These are phyloP conservation scores for Penicillium sp. DNA, from an alignment of 2,329 filamentous ascomycete genomes.

Conservation along the genomic window DNA sequence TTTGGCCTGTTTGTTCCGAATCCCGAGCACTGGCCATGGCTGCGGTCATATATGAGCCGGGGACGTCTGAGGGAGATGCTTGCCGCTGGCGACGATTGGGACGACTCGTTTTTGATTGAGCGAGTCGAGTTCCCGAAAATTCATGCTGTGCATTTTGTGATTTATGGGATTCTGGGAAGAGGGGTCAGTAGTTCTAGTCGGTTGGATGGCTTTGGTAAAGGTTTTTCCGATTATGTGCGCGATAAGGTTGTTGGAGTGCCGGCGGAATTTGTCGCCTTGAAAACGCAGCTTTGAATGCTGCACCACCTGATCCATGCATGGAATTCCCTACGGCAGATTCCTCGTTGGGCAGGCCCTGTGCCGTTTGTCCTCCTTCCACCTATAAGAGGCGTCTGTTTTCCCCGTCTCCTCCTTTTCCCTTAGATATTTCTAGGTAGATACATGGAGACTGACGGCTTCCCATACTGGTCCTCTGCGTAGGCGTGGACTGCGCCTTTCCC, in stretches of 20 bases:
- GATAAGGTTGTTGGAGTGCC: not conserved
- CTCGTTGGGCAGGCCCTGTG: too few species aligned
- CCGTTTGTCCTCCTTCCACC: too few species aligned
- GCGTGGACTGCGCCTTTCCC: too few species aligned
- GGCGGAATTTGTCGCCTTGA: not conserved
- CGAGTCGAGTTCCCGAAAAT: not conserved
- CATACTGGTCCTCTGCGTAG: too few species aligned
- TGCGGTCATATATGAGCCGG: not conserved
- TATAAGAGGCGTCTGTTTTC: too few species aligned
- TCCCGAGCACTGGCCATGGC: not conserved
- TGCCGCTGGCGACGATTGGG: not conserved
- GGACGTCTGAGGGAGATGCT: not conserved
- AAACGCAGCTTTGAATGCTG: not conserved
- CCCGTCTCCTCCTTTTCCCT: too few species aligned
- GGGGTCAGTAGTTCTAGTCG: not conserved
- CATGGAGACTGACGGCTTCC: too few species aligned
- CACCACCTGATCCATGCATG: too few species aligned
- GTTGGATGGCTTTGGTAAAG: not conserved
- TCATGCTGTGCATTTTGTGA: not conserved
- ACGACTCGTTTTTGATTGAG: not conserved
- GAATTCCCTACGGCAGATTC: too few species aligned
- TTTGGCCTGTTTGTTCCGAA: not conserved
- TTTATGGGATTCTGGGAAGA: not conserved
- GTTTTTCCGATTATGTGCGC: not conserved
- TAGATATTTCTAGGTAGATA: too few species aligned